These are phyloP conservation scores for Aotearoamyces nothofagi DNA, from an alignment of 2,329 filamentous ascomycete species.

Conservation along the genomic window DNA sequence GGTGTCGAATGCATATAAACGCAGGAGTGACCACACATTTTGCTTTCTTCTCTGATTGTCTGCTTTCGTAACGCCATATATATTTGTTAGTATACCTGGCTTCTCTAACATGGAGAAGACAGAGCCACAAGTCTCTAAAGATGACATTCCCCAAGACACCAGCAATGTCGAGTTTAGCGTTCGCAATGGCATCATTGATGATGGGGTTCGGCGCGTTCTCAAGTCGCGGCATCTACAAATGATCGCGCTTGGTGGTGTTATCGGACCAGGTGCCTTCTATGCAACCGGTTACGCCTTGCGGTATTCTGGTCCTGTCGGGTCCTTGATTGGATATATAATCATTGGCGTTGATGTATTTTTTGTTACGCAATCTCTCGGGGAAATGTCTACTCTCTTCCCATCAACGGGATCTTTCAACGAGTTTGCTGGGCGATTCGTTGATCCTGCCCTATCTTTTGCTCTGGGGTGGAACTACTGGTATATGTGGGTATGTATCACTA, in stretches of 20 bases:
- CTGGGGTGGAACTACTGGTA: slow-evolving; percentile 87
- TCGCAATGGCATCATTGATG: too few relatives aligned
- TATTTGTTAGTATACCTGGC: too few relatives aligned
- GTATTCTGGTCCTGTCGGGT: slow-evolving; percentile 60
- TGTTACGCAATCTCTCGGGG: slow-evolving; percentile 81
- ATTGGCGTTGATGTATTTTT: slow-evolving; percentile 81
- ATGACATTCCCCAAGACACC: too few relatives aligned
- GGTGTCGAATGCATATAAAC: too few relatives aligned
- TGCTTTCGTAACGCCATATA: too few relatives aligned
- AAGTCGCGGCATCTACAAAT: slow-evolving; percentile 86
- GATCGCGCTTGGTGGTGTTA: slow-evolving; percentile 92
- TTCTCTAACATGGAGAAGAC: too few relatives aligned
- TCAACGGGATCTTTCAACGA: slow-evolving; percentile 88
- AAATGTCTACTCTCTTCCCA: slow-evolving; percentile 81
- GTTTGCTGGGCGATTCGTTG: slow-evolving; percentile 85
- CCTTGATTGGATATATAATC: slow-evolving; percentile 64
- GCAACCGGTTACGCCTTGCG: slow-evolving; percentile 60
- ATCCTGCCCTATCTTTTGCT: too few relatives aligned
- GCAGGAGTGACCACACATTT: too few relatives aligned
- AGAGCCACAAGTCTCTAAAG: too few relatives aligned
- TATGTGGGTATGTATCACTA: slow-evolving; percentile 69
- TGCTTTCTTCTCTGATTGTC: too few relatives aligned
- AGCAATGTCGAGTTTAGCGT: too few relatives aligned
- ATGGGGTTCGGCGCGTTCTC: too few relatives aligned
- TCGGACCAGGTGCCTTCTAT: slow-evolving; percentile 81